phyloP scores from a whole-genome alignment of 169 alveolate genomes.

The Cryptosporidium parvum region DNA sequence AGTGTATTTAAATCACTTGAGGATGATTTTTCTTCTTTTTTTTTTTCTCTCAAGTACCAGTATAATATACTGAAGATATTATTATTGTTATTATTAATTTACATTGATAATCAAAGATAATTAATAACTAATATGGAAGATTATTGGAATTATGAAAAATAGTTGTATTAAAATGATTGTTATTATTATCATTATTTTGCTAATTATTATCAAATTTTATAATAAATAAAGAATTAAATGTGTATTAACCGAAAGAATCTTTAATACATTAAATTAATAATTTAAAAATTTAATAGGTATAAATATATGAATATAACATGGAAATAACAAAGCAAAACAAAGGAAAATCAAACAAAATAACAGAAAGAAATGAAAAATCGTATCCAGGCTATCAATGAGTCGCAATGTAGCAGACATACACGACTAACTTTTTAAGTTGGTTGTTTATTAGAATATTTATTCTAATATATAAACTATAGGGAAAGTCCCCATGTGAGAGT shows the following conservation, averaged over 20 bases:
- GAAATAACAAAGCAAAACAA: not conserved
- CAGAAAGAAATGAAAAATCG: no score
- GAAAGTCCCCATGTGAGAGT: conserved; percentile 76
- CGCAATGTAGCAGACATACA: conserved; percentile 58
- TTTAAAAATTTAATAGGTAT: not conserved
- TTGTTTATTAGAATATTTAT: not conserved
- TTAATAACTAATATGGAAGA: no score
- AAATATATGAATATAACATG: not conserved
- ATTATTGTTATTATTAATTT: no score
- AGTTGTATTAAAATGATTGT: no score
- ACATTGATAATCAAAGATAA: no score
- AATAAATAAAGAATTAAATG: not conserved
- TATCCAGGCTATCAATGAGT: conserved; percentile 75
- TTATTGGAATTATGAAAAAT: no score
- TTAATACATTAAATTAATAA: not conserved
- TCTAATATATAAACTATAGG: conserved; percentile 53
- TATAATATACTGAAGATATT: no score
- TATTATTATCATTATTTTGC: not conserved
- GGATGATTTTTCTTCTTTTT: no score
- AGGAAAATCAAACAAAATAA: no score
- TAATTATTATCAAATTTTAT: not conserved
- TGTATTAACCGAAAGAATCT: not conserved
- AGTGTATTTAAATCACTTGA: no score
- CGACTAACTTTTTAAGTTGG: conserved; percentile 25
- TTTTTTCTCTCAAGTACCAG: no score